Percentiles rank a stretch among this genome's conserved stretches.
Evolutionary conservation across 1,139 yeast species (phyloP).

Genomic region (Lodderomyces orthopsilosis): DNA sequence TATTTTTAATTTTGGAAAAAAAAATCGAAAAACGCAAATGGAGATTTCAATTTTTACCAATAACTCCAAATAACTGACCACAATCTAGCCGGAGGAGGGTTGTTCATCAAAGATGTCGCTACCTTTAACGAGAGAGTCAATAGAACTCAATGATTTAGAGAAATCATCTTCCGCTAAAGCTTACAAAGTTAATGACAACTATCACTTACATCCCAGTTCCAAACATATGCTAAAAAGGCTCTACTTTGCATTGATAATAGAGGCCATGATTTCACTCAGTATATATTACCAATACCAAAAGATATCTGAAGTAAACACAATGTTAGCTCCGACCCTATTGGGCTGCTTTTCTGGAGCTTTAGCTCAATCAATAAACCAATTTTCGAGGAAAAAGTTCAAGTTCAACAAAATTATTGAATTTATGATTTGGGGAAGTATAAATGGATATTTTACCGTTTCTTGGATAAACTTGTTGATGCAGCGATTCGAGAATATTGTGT

Average conservation of each 20-base stretch:
- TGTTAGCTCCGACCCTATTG: slow-evolving; percentile 41
- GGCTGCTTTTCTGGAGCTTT: slow-evolving; percentile 53
- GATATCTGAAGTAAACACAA: slow-evolving; percentile 20
- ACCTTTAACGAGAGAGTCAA: slow-evolving; percentile 14
- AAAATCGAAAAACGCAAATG: background rate
- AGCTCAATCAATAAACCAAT: slow-evolving; percentile 59
- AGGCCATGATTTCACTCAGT: slow-evolving; percentile 20
- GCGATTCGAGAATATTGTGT: slow-evolving; percentile 30
- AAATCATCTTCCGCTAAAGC: slow-evolving; percentile 9
- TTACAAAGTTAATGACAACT: background rate
- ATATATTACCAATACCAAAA: slow-evolving; percentile 30
- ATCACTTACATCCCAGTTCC: slow-evolving; percentile 22
- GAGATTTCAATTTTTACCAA: background rate
- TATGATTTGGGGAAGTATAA: slow-evolving; percentile 58
- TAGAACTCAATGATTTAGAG: slow-evolving; percentile 13
- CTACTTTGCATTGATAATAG: slow-evolving; percentile 21
- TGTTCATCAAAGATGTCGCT: slow-evolving; percentile 11
- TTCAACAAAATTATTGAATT: slow-evolving; percentile 47
- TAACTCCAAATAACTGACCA: background rate
- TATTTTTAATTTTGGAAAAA: background rate
- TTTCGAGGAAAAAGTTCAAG: slow-evolving; percentile 38
- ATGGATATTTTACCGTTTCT: slow-evolving; percentile 53
- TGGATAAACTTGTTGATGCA: slow-evolving; percentile 54
- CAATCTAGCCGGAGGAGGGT: background rate
- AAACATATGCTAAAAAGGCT: slow-evolving; percentile 16